Evolutionary conservation across 441 rosid species (phyloP), one percentile per base, ranked within the genome.

Genomic region (Corymbia citriodora): DNA sequence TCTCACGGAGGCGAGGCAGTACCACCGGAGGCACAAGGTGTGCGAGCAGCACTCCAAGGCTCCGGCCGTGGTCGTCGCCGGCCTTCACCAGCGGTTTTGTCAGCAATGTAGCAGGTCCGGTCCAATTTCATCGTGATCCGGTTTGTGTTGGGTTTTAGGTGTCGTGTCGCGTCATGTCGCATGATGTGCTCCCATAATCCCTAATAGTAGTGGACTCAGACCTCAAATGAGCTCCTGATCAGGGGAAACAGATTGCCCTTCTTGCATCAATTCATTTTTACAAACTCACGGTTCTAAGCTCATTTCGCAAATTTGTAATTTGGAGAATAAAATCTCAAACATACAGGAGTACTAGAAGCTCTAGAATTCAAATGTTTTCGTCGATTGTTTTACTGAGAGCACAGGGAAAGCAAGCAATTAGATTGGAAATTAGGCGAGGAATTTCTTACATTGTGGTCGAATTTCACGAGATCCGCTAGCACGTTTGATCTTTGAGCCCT

Each of bases 91-190:
- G 93, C 91, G 97, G 55, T 95, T 96, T 90, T 95, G 97, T 91
- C 97, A 96, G 93, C 97, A 96, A 94, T 96, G 96, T 70, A 96
- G 96, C 96, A 94, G 97, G 96, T 96, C 89, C 8, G 18, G 12
- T 79, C 85, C n/a, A 52, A 79, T 79, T 14, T 45, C 15, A 13
- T 45, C 5, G n/a, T 1, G 14, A 45, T 74, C 85, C 52, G 23
- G 85, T 45, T 15, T 59, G 10, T 25, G 29, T 6, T 0, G n/a
- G 3, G 50, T 1, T 25, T 9, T 57, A 4, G 29, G 29, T 14
- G 52, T 23, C 7, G 2, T 7, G 17, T 4, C 14, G 27, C 1
- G 29, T 36, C 4, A 1, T 36, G 50, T 10, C 8, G 11, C 21
- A 9, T 36, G 49, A 6, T 36, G 16, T 10, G 29, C 3, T 74